These are phyloP conservation scores for Cryptosporidium tyzzeri DNA, from an alignment of 169 alveolate species.

Conservation along the genomic window DNA sequence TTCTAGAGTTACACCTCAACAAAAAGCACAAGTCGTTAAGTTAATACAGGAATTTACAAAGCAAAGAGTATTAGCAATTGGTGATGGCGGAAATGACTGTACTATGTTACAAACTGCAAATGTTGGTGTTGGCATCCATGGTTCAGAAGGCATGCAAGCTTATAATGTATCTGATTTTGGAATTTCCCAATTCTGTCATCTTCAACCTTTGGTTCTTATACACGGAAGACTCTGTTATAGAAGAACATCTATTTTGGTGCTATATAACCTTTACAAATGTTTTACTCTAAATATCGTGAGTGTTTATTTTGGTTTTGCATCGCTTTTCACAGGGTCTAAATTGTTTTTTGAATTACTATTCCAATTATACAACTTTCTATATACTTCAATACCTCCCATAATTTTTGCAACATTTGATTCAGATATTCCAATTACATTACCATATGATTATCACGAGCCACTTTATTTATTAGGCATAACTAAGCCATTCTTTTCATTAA, in stretches of 20 bases:
- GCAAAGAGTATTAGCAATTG: conserved; percentile 87
- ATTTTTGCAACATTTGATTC: conserved; percentile 86
- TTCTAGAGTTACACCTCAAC: conserved; percentile 97
- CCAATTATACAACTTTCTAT: conserved; percentile 93
- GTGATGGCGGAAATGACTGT: conserved; percentile 99
- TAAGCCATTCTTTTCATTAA: conserved; percentile 44
- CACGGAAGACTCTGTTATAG: conserved; percentile 90
- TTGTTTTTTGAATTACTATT: conserved; percentile 93
- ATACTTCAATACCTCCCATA: conserved; percentile 94
- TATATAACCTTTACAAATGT: conserved; percentile 97
- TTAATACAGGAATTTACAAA: conserved; percentile 88
- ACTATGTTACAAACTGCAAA: conserved; percentile 98
- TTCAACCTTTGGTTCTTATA: conserved; percentile 86
- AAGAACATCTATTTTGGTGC: conserved; percentile 88
- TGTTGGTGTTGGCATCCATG: conserved; percentile 97
- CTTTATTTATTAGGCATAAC: conserved; percentile 59
- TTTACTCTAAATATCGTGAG: conserved; percentile 93
- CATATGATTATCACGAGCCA: conserved; percentile 73
- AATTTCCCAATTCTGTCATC: conserved; percentile 88
- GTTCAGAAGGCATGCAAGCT: conserved; percentile 97
- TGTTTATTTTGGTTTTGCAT: conserved; percentile 91
- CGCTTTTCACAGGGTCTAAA: conserved; percentile 94
- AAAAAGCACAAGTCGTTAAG: conserved; percentile 95
- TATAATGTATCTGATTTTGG: conserved; percentile 91
- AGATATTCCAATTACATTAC: conserved; percentile 80